Percentiles rank a stretch among this genome's conserved stretches.
These are phyloP conservation scores for Colletotrichum sojae DNA, from an alignment of 2,329 filamentous ascomycete species.

Conservation along the genomic window DNA sequence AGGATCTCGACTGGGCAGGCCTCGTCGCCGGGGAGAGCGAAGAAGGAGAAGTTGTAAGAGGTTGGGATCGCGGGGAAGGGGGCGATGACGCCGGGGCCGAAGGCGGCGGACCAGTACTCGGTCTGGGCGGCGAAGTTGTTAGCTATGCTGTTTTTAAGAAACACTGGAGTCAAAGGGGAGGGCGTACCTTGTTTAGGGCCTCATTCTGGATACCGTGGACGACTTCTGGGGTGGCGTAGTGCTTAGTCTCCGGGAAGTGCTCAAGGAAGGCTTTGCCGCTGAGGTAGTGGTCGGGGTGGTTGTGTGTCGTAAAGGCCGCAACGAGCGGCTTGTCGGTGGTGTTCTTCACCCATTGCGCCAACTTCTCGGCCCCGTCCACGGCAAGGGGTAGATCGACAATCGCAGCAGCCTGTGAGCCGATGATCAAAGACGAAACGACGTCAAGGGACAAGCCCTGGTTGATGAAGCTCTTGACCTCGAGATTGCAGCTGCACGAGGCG, in stretches of 20 bases:
- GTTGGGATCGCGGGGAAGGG: conserved; percentile 16
- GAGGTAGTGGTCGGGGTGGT: conserved; percentile 33
- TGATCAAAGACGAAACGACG: conserved; percentile 30
- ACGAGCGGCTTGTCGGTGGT: conserved; percentile 34
- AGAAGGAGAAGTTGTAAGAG: conserved; percentile 34
- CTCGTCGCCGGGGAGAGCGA: conserved; percentile 29
- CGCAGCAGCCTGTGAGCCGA: conserved; percentile 28
- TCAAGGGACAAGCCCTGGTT: conserved; percentile 26
- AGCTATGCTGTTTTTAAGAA: background rate
- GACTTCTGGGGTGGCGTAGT: conserved; percentile 26
- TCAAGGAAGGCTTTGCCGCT: conserved; percentile 29
- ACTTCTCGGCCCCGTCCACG: background rate
- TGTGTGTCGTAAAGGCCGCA: conserved; percentile 24
- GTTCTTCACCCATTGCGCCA: conserved; percentile 29
- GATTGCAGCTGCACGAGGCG: background rate
- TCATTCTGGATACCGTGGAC: conserved; percentile 12
- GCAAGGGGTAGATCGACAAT: conserved; percentile 33
- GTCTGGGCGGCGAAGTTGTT: background rate
- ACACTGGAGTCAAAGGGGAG: background rate
- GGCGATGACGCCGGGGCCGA: conserved; percentile 20
- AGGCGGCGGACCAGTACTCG: conserved; percentile 3
- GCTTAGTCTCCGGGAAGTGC: conserved; percentile 27
- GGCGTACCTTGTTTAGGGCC: conserved; percentile 11
- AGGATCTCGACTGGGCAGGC: conserved; percentile 27
- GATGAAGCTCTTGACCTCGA: conserved; percentile 14